A percentile compares a stretch with the other conserved stretches of the same genome.
Evolutionary conservation across 2,329 filamentous ascomycete species (phyloP).

Genomic region (Scedosporium dehoogii): DNA sequence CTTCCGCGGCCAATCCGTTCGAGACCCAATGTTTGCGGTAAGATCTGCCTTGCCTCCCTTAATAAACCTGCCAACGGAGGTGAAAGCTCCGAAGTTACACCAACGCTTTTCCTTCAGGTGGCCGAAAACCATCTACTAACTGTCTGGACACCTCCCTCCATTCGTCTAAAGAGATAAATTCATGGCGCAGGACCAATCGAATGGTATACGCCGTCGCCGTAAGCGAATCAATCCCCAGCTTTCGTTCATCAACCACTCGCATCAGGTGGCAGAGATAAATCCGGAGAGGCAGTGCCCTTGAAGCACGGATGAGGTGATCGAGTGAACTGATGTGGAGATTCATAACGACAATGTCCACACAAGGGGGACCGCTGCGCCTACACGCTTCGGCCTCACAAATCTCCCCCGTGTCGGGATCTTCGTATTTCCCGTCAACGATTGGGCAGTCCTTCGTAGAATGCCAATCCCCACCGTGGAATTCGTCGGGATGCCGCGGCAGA

Average conservation of each 20-base stretch:
- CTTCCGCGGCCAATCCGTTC: too few relatives aligned
- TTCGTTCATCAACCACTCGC: slow-evolving; percentile 8
- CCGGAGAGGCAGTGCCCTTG: slow-evolving; percentile 9
- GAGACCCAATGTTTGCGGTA: too few relatives aligned
- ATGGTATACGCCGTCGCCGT: slow-evolving; percentile 10
- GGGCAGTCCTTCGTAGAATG: slow-evolving; percentile 7
- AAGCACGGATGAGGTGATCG: slow-evolving; percentile 2
- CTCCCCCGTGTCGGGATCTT: slow-evolving; percentile 11
- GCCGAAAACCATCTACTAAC: neutral
- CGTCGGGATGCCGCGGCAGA: slow-evolving; percentile 6
- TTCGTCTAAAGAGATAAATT: neutral
- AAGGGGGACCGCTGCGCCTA: slow-evolving; percentile 9
- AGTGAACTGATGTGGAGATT: slow-evolving; percentile 4
- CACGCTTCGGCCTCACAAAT: neutral
- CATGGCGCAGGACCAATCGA: slow-evolving; percentile 4
- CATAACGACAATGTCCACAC: slow-evolving; percentile 9
- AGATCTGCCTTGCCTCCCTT: too few relatives aligned
- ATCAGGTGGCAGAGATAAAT: slow-evolving; percentile 10
- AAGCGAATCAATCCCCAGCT: slow-evolving; percentile 9
- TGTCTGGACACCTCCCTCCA: neutral
- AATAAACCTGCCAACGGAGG: too few relatives aligned
- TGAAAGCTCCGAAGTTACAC: too few relatives aligned
- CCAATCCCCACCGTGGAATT: slow-evolving; percentile 8
- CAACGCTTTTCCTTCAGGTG: neutral
- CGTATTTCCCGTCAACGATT: slow-evolving; percentile 11